Evolutionary conservation across 345 rosid species (phyloP), one percentile per base, ranked within the genome.

Genomic region (Euphorbia peplus): DNA sequence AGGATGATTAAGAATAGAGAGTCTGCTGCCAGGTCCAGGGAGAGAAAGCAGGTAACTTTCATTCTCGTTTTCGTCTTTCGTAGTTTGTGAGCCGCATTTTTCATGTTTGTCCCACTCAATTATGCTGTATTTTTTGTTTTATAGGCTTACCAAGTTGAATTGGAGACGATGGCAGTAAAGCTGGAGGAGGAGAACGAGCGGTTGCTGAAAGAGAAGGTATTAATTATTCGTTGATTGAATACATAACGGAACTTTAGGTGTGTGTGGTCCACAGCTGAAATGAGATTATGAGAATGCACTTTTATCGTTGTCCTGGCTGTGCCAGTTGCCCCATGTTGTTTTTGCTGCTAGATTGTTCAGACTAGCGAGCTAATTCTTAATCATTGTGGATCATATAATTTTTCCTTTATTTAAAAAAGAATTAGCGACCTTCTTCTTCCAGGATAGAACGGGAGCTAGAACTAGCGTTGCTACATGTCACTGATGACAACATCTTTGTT

Each of bases 1-100:
- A 86, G 99, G 86, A 95, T 91, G 99, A 95, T 95, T 37, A 95
- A 95, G 93, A 95, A 95, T 62, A 80, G 99, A 62, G 99, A 95
- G 74, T 91, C 97, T 5, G 99, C 99, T 0, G 99, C 99, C 5
- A 75, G 98, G 79, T 95, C 99, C 6, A 78, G 99, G 78, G 99
- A 91, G 76, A 80, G 99, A 79, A 95, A 95, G 79, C 96, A 90
- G 89, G 96, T 87, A 5, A 12, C 1, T 65, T 6, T 16, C 12
- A 8, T 0, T 0, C 9, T 51, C 0, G 1, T 51, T 42, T 18
- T 55, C 3, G n/a, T 26, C 18, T 41, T 61, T 13, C 28, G 62
- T 67, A 52, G 21, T 15, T 60, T 37, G 9, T 28, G 12, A 41
- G 52, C 57, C 22, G n/a, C 18, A 21, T 28, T 22, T 12, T 51